A percentile compares a stretch with the other conserved stretches of the same genome.
Evolutionary conservation across 768 basidiomycete genomes (phyloP).

Genomic region (Hygrocybe punicea): DNA sequence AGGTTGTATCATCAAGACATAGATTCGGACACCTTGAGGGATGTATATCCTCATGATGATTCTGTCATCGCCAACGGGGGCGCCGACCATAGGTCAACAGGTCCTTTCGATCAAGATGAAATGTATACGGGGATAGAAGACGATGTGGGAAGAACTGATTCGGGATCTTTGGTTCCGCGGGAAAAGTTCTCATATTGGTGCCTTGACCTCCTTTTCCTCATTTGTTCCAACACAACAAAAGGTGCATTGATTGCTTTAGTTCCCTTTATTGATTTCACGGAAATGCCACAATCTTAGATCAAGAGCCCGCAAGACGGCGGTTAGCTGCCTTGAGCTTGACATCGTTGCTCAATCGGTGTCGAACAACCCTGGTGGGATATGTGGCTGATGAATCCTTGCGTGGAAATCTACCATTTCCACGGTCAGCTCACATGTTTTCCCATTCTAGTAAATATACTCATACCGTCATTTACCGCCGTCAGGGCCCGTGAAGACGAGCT

Average conservation of each 20-base stretch:
- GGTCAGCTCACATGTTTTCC: conserved; percentile 43
- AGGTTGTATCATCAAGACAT: conserved; percentile 52
- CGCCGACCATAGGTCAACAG: not conserved
- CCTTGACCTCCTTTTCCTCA: conserved; percentile 78
- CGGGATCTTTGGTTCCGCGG: conserved; percentile 55
- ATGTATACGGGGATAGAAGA: conserved; percentile 36
- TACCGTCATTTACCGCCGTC: not conserved
- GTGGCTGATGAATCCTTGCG: conserved; percentile 82
- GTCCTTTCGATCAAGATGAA: conserved; percentile 9
- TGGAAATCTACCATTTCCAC: conserved; percentile 85
- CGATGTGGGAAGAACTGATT: conserved; percentile 58
- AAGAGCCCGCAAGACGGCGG: conserved; percentile 56
- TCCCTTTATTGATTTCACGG: not conserved
- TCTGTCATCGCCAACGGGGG: not conserved
- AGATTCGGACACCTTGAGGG: not conserved
- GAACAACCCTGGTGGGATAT: conserved; percentile 61
- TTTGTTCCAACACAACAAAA: conserved; percentile 65
- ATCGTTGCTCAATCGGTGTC: conserved; percentile 73
- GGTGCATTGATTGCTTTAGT: conserved; percentile 38
- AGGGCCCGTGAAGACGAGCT: conserved; percentile 89
- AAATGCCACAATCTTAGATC: conserved; percentile 44
- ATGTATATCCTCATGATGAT: conserved; percentile 2
- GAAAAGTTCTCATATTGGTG: conserved; percentile 94
- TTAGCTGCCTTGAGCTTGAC: conserved; percentile 73
- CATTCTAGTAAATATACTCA: not conserved